phyloP scores from a whole-genome alignment of 2,329 filamentous ascomycete species.

The Ascochyta koolunga region DNA sequence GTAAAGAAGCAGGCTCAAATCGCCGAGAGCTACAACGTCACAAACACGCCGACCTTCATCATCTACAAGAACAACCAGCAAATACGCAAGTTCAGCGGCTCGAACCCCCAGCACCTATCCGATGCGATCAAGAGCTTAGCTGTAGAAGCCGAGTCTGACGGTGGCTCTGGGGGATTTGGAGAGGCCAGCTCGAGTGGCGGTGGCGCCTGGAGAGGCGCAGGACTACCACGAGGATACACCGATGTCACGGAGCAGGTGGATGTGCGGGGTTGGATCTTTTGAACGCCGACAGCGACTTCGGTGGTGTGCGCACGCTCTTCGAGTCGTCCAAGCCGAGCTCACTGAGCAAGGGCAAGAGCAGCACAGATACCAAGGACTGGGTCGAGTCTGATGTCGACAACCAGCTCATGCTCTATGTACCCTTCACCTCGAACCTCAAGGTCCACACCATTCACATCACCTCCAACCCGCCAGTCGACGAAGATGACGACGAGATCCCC shows the following conservation, averaged over 20 bases:
- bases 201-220: constrained; percentile 72
- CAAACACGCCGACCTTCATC: constrained; percentile 88
- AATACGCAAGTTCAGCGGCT: constrained; percentile 73
- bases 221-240: constrained; percentile 77
- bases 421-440: constrained; percentile 87
- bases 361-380: constrained; percentile 71
- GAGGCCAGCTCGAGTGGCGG: constrained; percentile 53
- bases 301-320: constrained; percentile 75
- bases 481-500: constrained; percentile 70
- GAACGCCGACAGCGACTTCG: constrained; percentile 81
- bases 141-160: constrained; percentile 63
- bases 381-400: constrained; percentile 97
- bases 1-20: constrained; percentile 78
- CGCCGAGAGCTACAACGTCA: constrained; percentile 73
- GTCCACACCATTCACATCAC: constrained; percentile 88
- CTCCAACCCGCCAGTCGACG: constrained; percentile 68
- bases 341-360: constrained; percentile 57
- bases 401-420: constrained; percentile 90
- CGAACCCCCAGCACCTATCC: constrained; percentile 73
- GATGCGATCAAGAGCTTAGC: constrained; percentile 73
- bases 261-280: constrained; percentile 79
- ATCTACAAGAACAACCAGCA: constrained; percentile 73
- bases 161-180: constrained; percentile 50
- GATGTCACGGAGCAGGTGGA: constrained; percentile 87
- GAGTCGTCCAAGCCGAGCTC: constrained; percentile 69